Evolutionary conservation across 108 stramenopile genomes (phyloP).

Genomic region (Fragilariopsis cylindrus): DNA sequence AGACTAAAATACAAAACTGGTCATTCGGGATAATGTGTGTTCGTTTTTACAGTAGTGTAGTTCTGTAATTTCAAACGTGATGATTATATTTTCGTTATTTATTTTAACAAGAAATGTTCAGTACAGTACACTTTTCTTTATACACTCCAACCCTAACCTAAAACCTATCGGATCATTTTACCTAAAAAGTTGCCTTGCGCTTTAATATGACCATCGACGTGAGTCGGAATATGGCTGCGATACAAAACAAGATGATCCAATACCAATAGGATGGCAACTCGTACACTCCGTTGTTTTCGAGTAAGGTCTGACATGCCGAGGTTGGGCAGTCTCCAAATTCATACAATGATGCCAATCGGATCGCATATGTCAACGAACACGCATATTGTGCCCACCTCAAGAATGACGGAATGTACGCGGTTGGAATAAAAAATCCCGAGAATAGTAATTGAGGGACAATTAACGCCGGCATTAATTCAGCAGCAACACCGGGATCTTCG

Average conservation of each 20-base stretch:
- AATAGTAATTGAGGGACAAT: constrained; percentile 88
- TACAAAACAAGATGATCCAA: constrained; percentile 34
- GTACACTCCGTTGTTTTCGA: constrained; percentile 17
- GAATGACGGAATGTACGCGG: constrained; percentile 60
- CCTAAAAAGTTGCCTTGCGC: constrained; percentile 42
- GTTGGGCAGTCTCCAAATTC: constrained; percentile 53
- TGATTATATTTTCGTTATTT: no score
- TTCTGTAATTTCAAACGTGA: no score
- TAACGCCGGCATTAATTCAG: constrained; percentile 63
- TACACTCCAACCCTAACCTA: neutral
- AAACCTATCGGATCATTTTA: neutral
- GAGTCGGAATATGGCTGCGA: constrained; percentile 50
- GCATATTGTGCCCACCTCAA: constrained; percentile 76
- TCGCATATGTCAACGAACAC: constrained; percentile 69
- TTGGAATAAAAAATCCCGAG: constrained; percentile 72
- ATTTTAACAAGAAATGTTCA: no score
- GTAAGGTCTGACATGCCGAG: constrained; percentile 36
- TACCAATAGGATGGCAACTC: constrained; percentile 25
- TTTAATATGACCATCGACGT: constrained; percentile 37
- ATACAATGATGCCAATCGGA: constrained; percentile 56
- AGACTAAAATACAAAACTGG: no score
- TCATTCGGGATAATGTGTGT: no score
- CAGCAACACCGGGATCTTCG: constrained; percentile 60
- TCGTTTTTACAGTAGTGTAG: no score
- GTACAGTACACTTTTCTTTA: no score